Evolutionary conservation across 2,329 filamentous ascomycete species (phyloP), one percentile per base, ranked within the genome.

Genomic region (Aureobasidium zeae): DNA sequence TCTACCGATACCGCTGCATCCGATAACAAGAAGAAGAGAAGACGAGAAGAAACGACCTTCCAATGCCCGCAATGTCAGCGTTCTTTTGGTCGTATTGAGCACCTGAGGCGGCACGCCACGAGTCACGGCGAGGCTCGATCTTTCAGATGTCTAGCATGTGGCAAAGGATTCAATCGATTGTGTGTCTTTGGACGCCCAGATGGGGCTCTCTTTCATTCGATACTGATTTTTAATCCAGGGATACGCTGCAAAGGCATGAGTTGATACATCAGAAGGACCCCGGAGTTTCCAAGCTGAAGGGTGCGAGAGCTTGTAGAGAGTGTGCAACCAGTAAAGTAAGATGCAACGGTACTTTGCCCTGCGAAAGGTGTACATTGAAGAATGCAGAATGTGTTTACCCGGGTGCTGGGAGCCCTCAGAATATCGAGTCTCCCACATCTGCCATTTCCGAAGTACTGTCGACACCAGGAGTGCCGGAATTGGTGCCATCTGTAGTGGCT

Each of bases 331-430:
- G 56, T 21, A 57, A 57, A 21, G 53, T 57, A 8, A 51, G 52
- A 41, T 61, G 57, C 37, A 55, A 57, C 22, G 56, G 58, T 22
- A 53, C 50, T 8, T 38, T 47, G 10, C 48, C 46, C n/a, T 61
- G 58, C 24, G 39, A 39, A 2, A 48, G 57, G 16, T 60, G 58
- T 41, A 42, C 39, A 16, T 46, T 51, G 10, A 52, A 56, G 9
- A 46, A 37, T 8, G 22, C 50, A 9, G 37, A 47, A 20, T 60
- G 57, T 41, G 21, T 44, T n/a, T 58, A 57, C 39, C 55, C 56
- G 10, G 30, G 47, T 28, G 42, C 33, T 11, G 22, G 12, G 1
- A 44, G 32, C 15, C 37, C 37, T 7, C 41, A 44, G 20, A 31
- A 16, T 4, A n/a, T 19, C 13, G 30, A 35, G 9, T 44, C 32